Evolutionary conservation across 225 moss, liverwort and hornwort species (phyloP).

Genomic region (Ulota crispa): DNA sequence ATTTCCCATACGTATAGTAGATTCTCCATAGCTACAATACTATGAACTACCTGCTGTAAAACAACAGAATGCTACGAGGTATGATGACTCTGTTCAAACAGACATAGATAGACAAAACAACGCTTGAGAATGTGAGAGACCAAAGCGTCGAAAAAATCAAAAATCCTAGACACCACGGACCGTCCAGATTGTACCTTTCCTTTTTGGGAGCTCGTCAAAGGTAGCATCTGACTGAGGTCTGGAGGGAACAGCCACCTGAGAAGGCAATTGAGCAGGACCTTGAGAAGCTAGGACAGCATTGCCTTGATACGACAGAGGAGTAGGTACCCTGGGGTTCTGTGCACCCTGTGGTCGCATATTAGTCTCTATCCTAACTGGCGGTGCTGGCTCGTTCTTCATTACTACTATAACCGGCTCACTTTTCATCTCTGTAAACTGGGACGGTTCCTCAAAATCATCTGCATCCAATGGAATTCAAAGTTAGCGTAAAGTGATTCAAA

Average conservation of each 20-base stretch:
- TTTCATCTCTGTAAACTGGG: conserved; percentile 21
- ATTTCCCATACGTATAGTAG: neutral
- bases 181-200: conserved; percentile 56
- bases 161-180: neutral
- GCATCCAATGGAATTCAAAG: conserved; percentile 13
- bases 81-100: neutral
- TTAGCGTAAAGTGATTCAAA: neutral
- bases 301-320: conserved; percentile 35
- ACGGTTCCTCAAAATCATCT: conserved; percentile 51
- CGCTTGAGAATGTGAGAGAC: neutral
- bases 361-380: conserved; percentile 17
- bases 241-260: conserved; percentile 31
- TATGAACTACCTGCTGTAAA: neutral
- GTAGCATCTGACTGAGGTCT: conserved; percentile 33
- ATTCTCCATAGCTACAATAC: neutral
- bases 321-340: conserved; percentile 53
- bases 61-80: neutral
- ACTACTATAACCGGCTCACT: conserved; percentile 21
- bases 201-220: conserved; percentile 42
- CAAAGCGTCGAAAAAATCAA: neutral
- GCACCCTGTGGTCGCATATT: conserved; percentile 43
- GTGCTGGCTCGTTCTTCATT: conserved; percentile 9
- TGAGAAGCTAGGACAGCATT: conserved; percentile 34
- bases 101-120: neutral
- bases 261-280: conserved; percentile 27